A percentile compares a stretch with the other conserved stretches of the same genome.
phyloP scores from a whole-genome alignment of 2,329 filamentous ascomycete genomes.

The Colletotrichum eremochloae region DNA sequence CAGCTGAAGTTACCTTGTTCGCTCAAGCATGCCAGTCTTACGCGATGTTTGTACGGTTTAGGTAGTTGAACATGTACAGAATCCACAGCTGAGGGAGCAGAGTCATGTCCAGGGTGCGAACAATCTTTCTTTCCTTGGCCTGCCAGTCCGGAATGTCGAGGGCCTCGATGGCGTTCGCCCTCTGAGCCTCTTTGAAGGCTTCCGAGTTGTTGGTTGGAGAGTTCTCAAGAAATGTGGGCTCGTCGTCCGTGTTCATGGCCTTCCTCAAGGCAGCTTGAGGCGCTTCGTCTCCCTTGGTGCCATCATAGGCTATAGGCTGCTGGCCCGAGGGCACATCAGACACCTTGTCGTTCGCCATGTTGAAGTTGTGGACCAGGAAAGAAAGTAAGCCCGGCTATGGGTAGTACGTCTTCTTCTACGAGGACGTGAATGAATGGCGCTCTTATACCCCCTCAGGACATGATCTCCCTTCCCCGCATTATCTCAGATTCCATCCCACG shows the following conservation, averaged over 20 bases:
- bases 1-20: background rate
- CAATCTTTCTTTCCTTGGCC: constrained; percentile 40
- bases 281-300: constrained; percentile 8
- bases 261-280: constrained; percentile 19
- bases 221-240: constrained; percentile 7
- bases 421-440: background rate
- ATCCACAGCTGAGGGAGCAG: constrained; percentile 44
- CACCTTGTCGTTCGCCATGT: constrained; percentile 16
- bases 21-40: background rate
- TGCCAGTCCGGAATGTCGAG: constrained; percentile 29
- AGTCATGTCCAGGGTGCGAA: constrained; percentile 42
- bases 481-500: constrained; percentile 19
- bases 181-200: constrained; percentile 3
- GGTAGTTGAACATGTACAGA: constrained; percentile 45
- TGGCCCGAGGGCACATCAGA: constrained; percentile 3
- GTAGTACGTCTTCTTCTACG: background rate
- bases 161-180: constrained; percentile 12
- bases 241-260: background rate
- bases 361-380: background rate
- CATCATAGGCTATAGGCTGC: background rate
- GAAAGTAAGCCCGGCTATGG: background rate
- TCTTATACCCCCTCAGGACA: constrained; percentile 11
- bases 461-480: constrained; percentile 1
- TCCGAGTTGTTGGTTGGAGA: constrained; percentile 15
- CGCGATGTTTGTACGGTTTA: constrained; percentile 44